These are phyloP conservation scores for Bolboschoenus planiculmis DNA, from an alignment of 176 grass and related monocot genomes.

Conservation along the genomic window DNA sequence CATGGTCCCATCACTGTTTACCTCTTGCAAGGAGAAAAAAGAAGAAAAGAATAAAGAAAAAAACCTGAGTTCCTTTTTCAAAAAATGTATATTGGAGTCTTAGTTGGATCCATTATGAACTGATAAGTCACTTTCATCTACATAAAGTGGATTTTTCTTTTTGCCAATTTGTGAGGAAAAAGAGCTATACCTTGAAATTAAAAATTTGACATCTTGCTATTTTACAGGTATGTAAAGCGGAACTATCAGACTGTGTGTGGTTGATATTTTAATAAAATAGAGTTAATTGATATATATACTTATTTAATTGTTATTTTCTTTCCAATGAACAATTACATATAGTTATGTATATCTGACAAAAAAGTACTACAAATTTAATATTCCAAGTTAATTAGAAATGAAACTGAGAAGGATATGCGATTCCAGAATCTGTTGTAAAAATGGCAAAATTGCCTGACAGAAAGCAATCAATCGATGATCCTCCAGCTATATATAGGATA, in stretches of 20 bases:
- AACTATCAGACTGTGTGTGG: background rate
- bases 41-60: background rate
- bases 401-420: background rate
- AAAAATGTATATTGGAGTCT: slow-evolving; percentile 39
- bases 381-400: background rate
- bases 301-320: background rate
- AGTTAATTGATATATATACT: background rate
- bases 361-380: background rate
- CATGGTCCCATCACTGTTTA: slow-evolving; percentile 23
- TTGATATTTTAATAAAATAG: background rate
- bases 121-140: slow-evolving; percentile 31
- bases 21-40: background rate
- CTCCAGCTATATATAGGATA: background rate
- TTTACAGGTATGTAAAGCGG: background rate
- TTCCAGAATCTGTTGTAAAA: background rate
- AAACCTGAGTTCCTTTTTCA: slow-evolving; percentile 30
- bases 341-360: background rate
- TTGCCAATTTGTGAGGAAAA: slow-evolving; percentile 14
- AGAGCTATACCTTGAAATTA: too few relatives aligned
- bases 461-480: background rate
- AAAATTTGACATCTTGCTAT: background rate
- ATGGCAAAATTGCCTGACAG: too few relatives aligned
- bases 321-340: background rate
- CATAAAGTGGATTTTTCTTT: slow-evolving; percentile 18
- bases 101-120: slow-evolving; percentile 50